Evolutionary conservation across 768 basidiomycete genomes (phyloP).

Genomic region (Xerocomus potaroensis): DNA sequence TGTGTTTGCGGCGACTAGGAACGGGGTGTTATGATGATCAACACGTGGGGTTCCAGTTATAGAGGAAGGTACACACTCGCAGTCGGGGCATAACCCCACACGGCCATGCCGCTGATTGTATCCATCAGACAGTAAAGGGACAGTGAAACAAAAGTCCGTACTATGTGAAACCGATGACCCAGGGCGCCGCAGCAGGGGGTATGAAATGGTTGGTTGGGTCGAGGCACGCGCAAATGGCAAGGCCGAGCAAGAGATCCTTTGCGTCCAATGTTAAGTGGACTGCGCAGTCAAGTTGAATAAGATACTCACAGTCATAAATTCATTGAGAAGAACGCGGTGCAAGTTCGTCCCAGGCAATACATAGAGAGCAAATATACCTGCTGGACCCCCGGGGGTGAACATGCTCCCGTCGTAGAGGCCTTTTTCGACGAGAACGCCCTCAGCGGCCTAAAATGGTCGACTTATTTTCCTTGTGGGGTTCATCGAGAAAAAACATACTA

Average conservation of each 20-base stretch:
- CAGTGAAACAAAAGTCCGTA: constrained; percentile 26
- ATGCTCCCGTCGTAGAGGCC: constrained; percentile 29
- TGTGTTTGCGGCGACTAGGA: constrained; percentile 55
- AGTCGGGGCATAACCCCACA: constrained; percentile 58
- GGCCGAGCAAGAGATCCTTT: constrained; percentile 19
- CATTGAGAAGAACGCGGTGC: constrained; percentile 34
- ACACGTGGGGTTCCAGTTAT: background rate
- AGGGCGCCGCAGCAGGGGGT: constrained; percentile 49
- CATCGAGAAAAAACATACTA: constrained; percentile 44
- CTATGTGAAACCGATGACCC: constrained; percentile 57
- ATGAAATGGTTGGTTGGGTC: constrained; percentile 59
- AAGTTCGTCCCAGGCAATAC: constrained; percentile 30
- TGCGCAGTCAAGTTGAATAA: background rate
- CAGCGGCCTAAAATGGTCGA: constrained; percentile 14
- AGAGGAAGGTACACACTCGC: constrained; percentile 34
- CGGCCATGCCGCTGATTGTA: constrained; percentile 42
- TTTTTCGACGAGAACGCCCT: constrained; percentile 27
- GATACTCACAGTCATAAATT: constrained; percentile 33
- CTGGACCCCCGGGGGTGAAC: constrained; percentile 35
- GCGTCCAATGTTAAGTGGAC: background rate
- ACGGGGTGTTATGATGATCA: background rate
- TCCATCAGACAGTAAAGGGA: constrained; percentile 1
- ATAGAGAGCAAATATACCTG: constrained; percentile 38
- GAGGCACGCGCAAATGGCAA: constrained; percentile 22
- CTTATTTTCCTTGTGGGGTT: constrained; percentile 17